Percentiles rank a stretch among this genome's conserved stretches.
These are phyloP conservation scores for Skeletonema potamos DNA, from an alignment of 108 stramenopile species.

Conservation along the genomic window DNA sequence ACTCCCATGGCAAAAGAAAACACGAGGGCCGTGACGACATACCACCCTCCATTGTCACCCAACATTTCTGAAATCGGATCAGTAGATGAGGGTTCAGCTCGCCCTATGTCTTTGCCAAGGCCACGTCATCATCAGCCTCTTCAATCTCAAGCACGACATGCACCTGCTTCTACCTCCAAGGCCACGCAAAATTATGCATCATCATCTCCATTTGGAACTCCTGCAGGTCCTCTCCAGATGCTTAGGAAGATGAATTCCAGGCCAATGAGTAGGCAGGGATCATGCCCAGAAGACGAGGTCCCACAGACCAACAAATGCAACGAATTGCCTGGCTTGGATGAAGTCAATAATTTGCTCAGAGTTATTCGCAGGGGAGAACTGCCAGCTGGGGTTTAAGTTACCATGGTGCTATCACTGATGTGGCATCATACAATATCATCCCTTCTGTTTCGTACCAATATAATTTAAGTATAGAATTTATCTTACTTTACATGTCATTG, in stretches of 20 bases:
- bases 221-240: not conserved
- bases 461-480: no score
- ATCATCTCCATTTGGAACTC: not conserved
- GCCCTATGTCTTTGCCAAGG: not conserved
- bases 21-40: not conserved
- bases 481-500: no score
- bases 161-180: not conserved
- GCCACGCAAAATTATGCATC: not conserved
- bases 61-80: slow-evolving; percentile 5
- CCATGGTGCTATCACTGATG: no score
- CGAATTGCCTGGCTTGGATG: not conserved
- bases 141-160: not conserved
- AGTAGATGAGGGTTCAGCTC: not conserved
- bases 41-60: not conserved
- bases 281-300: not conserved
- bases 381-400: not conserved
- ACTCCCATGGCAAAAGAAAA: not conserved
- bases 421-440: no score
- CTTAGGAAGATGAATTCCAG: not conserved
- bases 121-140: not conserved
- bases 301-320: not conserved
- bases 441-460: no score
- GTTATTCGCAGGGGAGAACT: not conserved
- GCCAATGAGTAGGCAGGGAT: not conserved
- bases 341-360: not conserved